Conservation (phyloP, 768 basidiomycete species). For the Lactarius deliciosus region DNA sequence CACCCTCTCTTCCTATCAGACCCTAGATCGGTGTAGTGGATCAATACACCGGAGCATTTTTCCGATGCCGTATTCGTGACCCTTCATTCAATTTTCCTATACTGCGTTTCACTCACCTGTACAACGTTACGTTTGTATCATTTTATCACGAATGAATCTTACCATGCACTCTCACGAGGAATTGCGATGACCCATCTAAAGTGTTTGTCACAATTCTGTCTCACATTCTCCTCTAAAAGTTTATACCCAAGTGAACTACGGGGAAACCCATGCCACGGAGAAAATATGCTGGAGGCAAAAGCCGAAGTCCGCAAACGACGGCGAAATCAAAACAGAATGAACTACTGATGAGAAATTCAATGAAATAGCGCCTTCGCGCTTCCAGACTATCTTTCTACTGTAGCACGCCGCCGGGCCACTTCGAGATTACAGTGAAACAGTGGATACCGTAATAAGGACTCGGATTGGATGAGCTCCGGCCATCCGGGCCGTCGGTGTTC, state of each 20-base stretch:
- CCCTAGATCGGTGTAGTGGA: neutral
- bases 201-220: neutral
- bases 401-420: no score
- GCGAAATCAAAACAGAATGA: neutral
- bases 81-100: neutral
- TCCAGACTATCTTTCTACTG: neutral
- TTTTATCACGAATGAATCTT: neutral
- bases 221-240: neutral
- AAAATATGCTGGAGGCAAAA: neutral
- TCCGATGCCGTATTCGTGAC: neutral
- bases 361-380: neutral
- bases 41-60: neutral
- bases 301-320: slow-evolving; percentile 1
- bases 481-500: slow-evolving; percentile 6
- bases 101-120: neutral
- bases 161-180: neutral
- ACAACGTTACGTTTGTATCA: neutral
- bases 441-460: no score
- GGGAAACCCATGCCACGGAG: neutral
- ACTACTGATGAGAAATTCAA: neutral
- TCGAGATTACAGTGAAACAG: neutral
- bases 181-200: neutral
- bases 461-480: neutral
- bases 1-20: neutral
- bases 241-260: neutral